phyloP scores from a whole-genome alignment of 2,329 filamentous ascomycete genomes.

The Blastomyces gilchristii region DNA sequence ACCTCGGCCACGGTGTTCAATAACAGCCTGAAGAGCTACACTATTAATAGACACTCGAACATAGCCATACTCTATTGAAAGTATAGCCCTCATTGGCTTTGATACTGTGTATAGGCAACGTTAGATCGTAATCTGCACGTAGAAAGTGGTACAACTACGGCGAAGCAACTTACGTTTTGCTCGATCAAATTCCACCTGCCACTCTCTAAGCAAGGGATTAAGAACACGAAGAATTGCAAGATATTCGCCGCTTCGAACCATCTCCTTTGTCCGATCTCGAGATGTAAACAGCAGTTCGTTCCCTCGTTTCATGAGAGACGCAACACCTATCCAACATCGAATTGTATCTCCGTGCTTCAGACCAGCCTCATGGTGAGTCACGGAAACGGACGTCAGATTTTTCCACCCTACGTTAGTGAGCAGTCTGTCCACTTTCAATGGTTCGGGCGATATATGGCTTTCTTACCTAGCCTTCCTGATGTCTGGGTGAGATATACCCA shows the following conservation, averaged over 20 bases:
- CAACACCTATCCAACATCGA: conserved; percentile 68
- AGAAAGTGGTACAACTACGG: not conserved
- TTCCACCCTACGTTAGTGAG: conserved; percentile 15
- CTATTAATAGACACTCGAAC: conserved; percentile 36
- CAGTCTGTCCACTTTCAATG: conserved; percentile 27
- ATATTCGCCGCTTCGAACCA: conserved; percentile 72
- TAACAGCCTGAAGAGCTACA: conserved; percentile 48
- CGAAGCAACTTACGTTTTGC: conserved; percentile 25
- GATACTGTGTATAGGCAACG: conserved; percentile 47
- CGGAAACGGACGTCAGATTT: conserved; percentile 17
- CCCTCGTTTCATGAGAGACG: conserved; percentile 71
- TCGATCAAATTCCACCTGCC: conserved; percentile 48
- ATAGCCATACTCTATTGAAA: conserved; percentile 45
- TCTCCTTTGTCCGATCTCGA: conserved; percentile 65
- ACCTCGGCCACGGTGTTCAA: conserved; percentile 29
- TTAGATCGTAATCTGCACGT: not conserved
- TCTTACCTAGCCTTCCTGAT: conserved; percentile 43
- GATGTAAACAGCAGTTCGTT: conserved; percentile 76
- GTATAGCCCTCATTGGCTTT: conserved; percentile 36
- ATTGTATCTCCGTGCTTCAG: conserved; percentile 27
- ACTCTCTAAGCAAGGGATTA: conserved; percentile 61
- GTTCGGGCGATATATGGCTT: conserved; percentile 30
- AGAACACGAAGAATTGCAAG: conserved; percentile 65
- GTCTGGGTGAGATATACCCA: conserved; percentile 44
- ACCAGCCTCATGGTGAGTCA: conserved; percentile 15